Evolutionary conservation across 805 yeast species (phyloP), one percentile per base, ranked within the genome.

Genomic region (Wickerhamiella australiensis): DNA sequence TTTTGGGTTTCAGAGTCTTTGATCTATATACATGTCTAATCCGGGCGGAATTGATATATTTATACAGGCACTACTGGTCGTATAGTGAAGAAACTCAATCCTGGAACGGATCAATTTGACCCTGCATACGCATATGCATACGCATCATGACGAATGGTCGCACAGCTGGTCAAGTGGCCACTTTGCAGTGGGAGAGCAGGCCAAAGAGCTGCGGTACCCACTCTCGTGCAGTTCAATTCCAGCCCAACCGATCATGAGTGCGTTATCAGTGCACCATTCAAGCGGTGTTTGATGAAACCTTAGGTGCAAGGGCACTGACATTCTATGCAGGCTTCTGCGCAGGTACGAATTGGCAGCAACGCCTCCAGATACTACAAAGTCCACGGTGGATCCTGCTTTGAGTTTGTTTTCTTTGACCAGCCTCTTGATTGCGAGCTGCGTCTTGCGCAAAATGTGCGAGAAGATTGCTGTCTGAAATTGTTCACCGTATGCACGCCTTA

Each of bases 201-300:
- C 71, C 38, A 83, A 57, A 5, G 71, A 74, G 0, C 87, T 75
- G 11, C 71, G 58, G 8, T 65, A 33, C 1, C 62, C 53, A 5
- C 74, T 72, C 61, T 87, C 95, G 60, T 68, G 82, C 17, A 88
- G 65, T 62, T 90, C 96, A 7, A 90, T 85, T 0, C 96, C 98
- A 0, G 97, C 95, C 79, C 94, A 85, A 1, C 96, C 98, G 47
- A 92, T 92, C 98, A 92, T 92, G 1, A 86, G 77, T 0, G 96
- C 95, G 63, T 92, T 92, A 60, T 92, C 98, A 0, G 96, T 86
- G 61, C 98, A 92, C 52, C 87, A 67, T 1, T 72, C 65, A 2
- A 79, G 68, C 18, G 76, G 78, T 0, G 96, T 95, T 57, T 79
- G 85, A 55, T 76, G 76, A 42, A 79, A 76, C 1, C 53, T n/a